phyloP scores from a whole-genome alignment of 2,329 filamentous ascomycete species.

The Fusarium phyllophilum region DNA sequence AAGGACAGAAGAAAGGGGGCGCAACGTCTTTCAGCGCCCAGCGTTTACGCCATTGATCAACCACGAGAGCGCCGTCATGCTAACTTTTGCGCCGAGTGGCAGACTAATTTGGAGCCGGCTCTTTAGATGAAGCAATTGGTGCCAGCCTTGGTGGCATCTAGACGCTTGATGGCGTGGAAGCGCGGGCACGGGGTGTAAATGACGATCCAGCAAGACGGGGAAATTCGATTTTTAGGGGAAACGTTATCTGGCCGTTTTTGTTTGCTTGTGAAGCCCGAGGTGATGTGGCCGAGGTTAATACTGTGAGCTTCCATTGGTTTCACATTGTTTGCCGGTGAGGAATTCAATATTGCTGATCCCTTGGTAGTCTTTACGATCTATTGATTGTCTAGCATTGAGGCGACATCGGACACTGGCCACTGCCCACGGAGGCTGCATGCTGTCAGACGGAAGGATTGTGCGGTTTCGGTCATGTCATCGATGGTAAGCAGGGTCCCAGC shows the following conservation, averaged over 20 bases:
- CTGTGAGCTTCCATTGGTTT: neutral
- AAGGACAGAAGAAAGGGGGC: conserved; percentile 35
- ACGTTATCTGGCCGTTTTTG: neutral
- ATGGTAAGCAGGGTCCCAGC: conserved; percentile 2
- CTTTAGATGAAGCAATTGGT: conserved; percentile 26
- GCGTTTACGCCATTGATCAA: conserved; percentile 25
- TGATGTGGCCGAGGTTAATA: neutral
- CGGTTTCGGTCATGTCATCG: conserved; percentile 8
- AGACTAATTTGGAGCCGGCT: conserved; percentile 34
- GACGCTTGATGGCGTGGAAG: conserved; percentile 27
- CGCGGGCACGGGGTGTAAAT: conserved; percentile 17
- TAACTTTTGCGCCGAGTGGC: conserved; percentile 26
- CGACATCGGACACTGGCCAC: conserved; percentile 4
- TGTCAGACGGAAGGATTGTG: conserved; percentile 12
- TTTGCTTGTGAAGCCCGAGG: conserved; percentile 21
- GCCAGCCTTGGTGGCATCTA: conserved; percentile 32
- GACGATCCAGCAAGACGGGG: conserved; percentile 28
- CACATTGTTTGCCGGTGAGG: neutral
- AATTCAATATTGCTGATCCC: conserved; percentile 4
- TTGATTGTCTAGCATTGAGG: neutral
- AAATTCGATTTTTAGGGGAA: conserved; percentile 8
- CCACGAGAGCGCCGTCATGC: conserved; percentile 26
- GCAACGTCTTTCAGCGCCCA: conserved; percentile 30
- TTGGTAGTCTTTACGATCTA: neutral
- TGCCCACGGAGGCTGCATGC: neutral